Evolutionary conservation across 2,329 filamentous ascomycete genomes (phyloP).

Genomic region (Alternaria postmessia): DNA sequence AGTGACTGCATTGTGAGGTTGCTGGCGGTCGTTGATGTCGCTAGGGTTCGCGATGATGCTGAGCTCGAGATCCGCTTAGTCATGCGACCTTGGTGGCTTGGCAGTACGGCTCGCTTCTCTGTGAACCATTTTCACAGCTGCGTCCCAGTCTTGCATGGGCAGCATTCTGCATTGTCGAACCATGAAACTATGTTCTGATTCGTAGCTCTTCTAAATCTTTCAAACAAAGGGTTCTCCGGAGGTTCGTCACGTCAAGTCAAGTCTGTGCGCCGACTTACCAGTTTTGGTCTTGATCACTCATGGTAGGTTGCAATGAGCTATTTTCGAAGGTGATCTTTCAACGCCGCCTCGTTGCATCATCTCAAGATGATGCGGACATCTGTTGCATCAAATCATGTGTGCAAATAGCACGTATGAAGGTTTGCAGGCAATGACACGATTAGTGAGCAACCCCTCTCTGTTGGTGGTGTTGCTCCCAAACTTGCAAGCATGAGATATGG

Average conservation of each 20-base stretch:
- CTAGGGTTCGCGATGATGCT: conserved; percentile 35
- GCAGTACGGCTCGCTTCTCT: not conserved
- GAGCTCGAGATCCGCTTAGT: conserved; percentile 32
- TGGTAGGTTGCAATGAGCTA: not conserved
- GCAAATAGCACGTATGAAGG: not conserved
- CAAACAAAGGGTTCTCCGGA: accelerated
- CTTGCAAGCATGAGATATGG: not conserved
- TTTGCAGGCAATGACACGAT: not conserved
- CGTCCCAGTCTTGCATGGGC: too few species aligned
- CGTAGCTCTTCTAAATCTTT: not conserved
- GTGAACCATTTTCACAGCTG: not conserved
- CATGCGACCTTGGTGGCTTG: conserved; percentile 23
- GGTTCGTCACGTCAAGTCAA: not conserved
- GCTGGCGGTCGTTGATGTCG: conserved; percentile 31
- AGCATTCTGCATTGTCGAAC: not conserved
- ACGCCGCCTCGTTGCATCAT: not conserved
- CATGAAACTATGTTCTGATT: not conserved
- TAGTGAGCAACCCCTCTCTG: not conserved
- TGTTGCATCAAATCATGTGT: not conserved
- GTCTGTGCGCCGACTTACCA: not conserved
- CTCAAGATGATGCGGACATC: not conserved
- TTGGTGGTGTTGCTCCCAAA: not conserved
- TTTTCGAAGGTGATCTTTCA: not conserved
- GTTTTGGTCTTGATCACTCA: not conserved
- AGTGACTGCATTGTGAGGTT: conserved; percentile 55